Evolutionary conservation across 2,329 filamentous ascomycete species (phyloP), one percentile per base, ranked within the genome.

Genomic region (Diaporthe sp.): DNA sequence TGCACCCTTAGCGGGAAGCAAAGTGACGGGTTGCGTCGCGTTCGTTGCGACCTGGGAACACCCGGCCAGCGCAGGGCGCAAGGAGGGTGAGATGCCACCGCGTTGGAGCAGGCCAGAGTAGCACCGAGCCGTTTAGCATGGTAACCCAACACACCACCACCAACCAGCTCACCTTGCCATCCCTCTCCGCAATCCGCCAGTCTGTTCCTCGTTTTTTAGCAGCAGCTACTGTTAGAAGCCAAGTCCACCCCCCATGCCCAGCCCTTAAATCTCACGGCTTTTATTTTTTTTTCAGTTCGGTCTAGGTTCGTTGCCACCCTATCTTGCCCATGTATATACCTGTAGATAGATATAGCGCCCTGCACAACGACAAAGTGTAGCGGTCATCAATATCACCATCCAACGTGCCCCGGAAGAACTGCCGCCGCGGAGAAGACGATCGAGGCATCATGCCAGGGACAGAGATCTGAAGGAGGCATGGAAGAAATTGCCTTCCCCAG

Each of bases 61-160:
- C 64, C 64, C 64, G 33, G 47, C 25, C 47, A 68, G 64, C 64
- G n/a, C 28, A 33, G 54, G 13, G 33, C 17, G n/a, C n/a, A 40
- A 28, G 35, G 60, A 64, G 60, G 60, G 60, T 30, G 60, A 64
- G 40, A 64, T 64, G 40, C 60, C 60, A 64, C 40, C 25, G 45
- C 1, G 64, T 52, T 67, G 42, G 61, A 52, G 45, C n/a, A n/a
- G n/a, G 22, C 19, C 47, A 68, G 64, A 38, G 64, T 68, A 68
- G 64, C 28, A 68, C 33, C 47, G 45, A 54, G 47, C 33, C 64
- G 64, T 54, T 68, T 68, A 68, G 64, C 64, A 68, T 40, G 30
- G 64, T 54, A 40, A 45, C 64, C 64, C 64, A 66, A 68, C 19
- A 38, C 50, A 15, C 47, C 47, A 50, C 19, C 47, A 50, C 35